Evolutionary conservation across 768 basidiomycete genomes (phyloP).

Genomic region (Clathrus columnatus): DNA sequence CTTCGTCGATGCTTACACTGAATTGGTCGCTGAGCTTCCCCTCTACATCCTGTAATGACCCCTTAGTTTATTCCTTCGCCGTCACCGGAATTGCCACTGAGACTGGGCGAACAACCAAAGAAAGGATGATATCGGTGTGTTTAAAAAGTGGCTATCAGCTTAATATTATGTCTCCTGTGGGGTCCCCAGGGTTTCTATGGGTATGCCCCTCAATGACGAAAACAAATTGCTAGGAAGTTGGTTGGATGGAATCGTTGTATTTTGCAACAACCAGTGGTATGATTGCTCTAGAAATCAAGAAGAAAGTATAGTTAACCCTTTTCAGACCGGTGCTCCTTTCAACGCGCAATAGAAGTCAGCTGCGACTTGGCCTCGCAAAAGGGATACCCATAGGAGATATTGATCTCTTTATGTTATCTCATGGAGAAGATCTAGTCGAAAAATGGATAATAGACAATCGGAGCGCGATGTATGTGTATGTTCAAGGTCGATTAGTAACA

Average conservation of each 20-base stretch:
- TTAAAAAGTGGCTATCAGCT: constrained; percentile 77
- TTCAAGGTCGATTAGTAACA: constrained; percentile 44
- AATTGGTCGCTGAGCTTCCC: constrained; percentile 32
- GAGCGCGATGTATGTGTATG: constrained; percentile 48
- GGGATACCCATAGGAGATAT: constrained; percentile 55
- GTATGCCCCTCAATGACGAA: constrained; percentile 38
- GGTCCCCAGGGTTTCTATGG: constrained; percentile 42
- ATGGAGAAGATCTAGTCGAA: constrained; percentile 50
- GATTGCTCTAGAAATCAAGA: constrained; percentile 47
- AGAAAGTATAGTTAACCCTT: constrained; percentile 35
- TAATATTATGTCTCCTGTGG: constrained; percentile 55
- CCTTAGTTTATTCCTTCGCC: constrained; percentile 90
- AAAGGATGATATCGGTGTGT: too few species aligned
- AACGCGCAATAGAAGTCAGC: constrained; percentile 75
- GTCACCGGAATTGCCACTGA: constrained; percentile 56
- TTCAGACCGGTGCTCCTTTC: constrained; percentile 54
- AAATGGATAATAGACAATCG: constrained; percentile 79
- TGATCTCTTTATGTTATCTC: constrained; percentile 52
- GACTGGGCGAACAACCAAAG: constrained; percentile 48
- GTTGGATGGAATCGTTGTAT: constrained; percentile 77
- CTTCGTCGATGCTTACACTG: constrained; percentile 48
- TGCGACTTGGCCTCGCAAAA: too few species aligned
- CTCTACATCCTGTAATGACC: constrained; percentile 73
- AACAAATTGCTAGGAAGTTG: constrained; percentile 39
- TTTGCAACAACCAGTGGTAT: constrained; percentile 79